Conservation (phyloP, 306 rosid species). For the Rosa lucieae region DNA sequence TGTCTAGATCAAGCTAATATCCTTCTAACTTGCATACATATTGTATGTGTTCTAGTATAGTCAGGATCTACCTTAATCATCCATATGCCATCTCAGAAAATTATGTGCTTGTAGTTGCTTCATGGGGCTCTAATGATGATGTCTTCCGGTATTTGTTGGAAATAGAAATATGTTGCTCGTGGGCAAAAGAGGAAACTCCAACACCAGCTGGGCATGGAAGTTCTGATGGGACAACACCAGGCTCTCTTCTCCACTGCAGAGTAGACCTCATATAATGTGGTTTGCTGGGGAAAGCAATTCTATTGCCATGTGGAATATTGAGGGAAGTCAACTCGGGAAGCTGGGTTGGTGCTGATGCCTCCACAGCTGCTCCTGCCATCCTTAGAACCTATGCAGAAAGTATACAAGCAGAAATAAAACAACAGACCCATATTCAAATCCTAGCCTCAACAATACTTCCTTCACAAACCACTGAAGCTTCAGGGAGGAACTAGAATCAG, state of each 20-base stretch:
- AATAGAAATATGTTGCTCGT: not conserved
- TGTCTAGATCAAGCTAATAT: not conserved
- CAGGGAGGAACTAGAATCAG: not conserved
- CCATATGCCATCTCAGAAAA: not conserved
- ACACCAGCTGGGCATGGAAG: not conserved
- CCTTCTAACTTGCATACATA: not conserved
- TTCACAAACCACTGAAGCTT: not conserved
- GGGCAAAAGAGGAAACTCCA: not conserved
- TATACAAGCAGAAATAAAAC: not conserved
- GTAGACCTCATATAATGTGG: not conserved
- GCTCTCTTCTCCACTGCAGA: conserved; percentile 24
- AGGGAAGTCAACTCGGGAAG: not conserved
- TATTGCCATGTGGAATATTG: not conserved
- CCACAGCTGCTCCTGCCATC: conserved; percentile 4
- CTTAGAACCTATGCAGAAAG: conserved; percentile 22
- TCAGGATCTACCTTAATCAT: not conserved
- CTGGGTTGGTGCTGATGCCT: conserved; percentile 22
- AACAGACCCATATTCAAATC: not conserved
- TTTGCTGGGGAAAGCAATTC: not conserved
- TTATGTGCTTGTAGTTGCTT: not conserved
- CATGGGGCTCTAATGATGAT: not conserved
- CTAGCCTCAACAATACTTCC: not conserved
- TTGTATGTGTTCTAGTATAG: not conserved
- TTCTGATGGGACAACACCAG: not conserved
- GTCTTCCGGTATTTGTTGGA: not conserved